Conservation (phyloP, 495 filamentous ascomycete species). For the Staphylotrichum tortipilum region DNA sequence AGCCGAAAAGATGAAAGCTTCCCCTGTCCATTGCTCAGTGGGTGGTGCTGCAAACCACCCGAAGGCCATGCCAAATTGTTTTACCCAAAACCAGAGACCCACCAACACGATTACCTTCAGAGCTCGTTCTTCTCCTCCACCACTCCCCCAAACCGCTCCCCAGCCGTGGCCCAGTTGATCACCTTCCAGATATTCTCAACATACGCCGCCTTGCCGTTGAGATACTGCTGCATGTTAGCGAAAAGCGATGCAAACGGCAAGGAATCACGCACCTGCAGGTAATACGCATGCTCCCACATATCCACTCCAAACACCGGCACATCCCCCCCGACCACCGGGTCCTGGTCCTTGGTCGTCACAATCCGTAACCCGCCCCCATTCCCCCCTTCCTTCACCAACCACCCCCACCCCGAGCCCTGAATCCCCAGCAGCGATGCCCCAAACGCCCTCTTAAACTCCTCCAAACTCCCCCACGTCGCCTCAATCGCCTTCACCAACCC, state of each 20-base stretch:
- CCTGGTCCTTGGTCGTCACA: slow-evolving; percentile 82
- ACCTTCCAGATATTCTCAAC: slow-evolving; percentile 96
- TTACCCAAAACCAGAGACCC: neutral
- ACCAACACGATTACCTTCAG: slow-evolving; percentile 2
- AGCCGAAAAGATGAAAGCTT: no score
- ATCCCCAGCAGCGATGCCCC: slow-evolving; percentile 54
- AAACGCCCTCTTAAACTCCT: slow-evolving; percentile 68
- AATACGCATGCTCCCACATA: slow-evolving; percentile 75
- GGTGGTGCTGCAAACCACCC: neutral
- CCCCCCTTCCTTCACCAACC: slow-evolving; percentile 80
- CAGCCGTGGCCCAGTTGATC: slow-evolving; percentile 93
- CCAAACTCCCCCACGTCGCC: slow-evolving; percentile 55
- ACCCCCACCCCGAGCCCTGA: slow-evolving; percentile 66
- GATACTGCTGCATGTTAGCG: slow-evolving; percentile 44
- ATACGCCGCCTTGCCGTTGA: slow-evolving; percentile 97
- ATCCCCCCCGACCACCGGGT: slow-evolving; percentile 83
- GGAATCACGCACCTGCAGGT: slow-evolving; percentile 66
- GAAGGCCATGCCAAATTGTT: neutral
- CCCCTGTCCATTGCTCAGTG: no score
- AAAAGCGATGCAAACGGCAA: neutral
- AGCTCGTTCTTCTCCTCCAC: slow-evolving; percentile 25
- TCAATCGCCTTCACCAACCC: slow-evolving; percentile 56
- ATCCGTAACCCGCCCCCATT: slow-evolving; percentile 59
- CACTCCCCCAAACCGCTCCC: slow-evolving; percentile 59
- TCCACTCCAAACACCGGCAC: slow-evolving; percentile 85